Percentiles rank a stretch among this genome's conserved stretches.
phyloP scores from a whole-genome alignment of 2,329 filamentous ascomycete genomes.

The Colletotrichum magnum region DNA sequence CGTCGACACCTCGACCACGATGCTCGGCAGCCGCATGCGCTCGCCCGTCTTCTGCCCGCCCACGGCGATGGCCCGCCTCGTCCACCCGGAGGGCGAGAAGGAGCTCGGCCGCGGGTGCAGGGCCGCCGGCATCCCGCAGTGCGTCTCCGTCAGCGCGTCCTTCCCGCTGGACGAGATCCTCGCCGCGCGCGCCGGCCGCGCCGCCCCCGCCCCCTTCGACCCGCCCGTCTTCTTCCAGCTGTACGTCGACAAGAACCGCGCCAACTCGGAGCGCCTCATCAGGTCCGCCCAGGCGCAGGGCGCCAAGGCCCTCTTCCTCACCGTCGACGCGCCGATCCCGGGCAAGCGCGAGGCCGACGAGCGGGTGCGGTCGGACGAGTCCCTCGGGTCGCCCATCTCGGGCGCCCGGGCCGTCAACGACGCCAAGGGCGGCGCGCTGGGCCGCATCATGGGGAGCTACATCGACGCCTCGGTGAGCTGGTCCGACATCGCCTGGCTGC shows the following conservation, averaged over 20 bases:
- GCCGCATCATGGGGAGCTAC: slow-evolving; percentile 68
- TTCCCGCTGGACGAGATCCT: slow-evolving; percentile 69
- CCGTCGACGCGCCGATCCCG: slow-evolving; percentile 69
- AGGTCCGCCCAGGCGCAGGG: slow-evolving; percentile 60
- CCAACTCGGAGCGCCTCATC: slow-evolving; percentile 65
- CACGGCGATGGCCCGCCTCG: slow-evolving; percentile 74
- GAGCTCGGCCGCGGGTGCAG: slow-evolving; percentile 39
- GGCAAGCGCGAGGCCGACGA: slow-evolving; percentile 68
- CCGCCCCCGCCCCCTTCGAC: slow-evolving; percentile 44
- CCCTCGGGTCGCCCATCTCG: slow-evolving; percentile 62
- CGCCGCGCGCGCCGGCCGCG: slow-evolving; percentile 24
- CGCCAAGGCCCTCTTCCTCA: slow-evolving; percentile 69
- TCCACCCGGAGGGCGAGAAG: slow-evolving; percentile 74
- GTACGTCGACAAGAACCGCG: slow-evolving; percentile 71
- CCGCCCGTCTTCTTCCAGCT: slow-evolving; percentile 69
- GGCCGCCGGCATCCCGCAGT: slow-evolving; percentile 67
- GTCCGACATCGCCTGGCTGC: slow-evolving; percentile 77
- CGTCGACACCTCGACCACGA: slow-evolving; percentile 64
- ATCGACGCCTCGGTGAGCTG: slow-evolving; percentile 72
- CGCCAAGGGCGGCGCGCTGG: slow-evolving; percentile 67
- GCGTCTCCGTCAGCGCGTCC: slow-evolving; percentile 73
- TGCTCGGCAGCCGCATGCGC: slow-evolving; percentile 66
- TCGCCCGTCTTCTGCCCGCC: slow-evolving; percentile 76
- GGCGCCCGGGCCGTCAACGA: slow-evolving; percentile 66
- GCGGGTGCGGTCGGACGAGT: slow-evolving; percentile 63